Evolutionary conservation across 805 yeast genomes (phyloP).

Genomic region (Yamadazyma endophytica): DNA sequence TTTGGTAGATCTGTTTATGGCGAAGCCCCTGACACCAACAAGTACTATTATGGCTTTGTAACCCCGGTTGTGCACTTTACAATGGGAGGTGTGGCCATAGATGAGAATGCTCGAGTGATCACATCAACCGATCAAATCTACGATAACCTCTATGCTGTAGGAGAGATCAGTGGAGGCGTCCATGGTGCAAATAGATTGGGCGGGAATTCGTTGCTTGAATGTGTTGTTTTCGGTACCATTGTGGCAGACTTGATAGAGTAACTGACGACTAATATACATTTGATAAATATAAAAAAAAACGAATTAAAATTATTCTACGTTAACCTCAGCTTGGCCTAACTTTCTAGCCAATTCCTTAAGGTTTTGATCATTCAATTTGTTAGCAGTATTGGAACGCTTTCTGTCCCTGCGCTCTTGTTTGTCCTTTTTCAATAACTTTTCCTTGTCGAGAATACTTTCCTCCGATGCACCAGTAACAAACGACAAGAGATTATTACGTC

Average conservation of each 20-base stretch:
- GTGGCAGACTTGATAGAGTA: constrained; percentile 2
- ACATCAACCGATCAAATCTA: constrained; percentile 23
- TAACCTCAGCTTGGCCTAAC: constrained; percentile 3
- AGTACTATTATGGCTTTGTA: constrained; percentile 45
- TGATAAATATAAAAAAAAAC: constrained; percentile 1
- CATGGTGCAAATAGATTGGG: constrained; percentile 44
- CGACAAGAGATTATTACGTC: constrained; percentile 37
- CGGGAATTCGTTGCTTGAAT: constrained; percentile 41
- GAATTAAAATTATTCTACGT: background rate
- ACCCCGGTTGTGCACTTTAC: constrained; percentile 66
- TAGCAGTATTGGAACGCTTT: constrained; percentile 18
- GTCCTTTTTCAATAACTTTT: constrained; percentile 29
- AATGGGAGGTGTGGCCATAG: constrained; percentile 65
- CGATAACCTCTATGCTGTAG: constrained; percentile 42
- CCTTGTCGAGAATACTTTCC: constrained; percentile 16
- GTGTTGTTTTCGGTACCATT: constrained; percentile 31
- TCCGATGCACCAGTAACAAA: constrained; percentile 18
- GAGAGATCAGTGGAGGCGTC: constrained; percentile 44
- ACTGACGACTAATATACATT: background rate
- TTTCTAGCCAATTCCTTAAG: constrained; percentile 9
- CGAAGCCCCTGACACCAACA: constrained; percentile 13
- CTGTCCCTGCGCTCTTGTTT: constrained; percentile 39
- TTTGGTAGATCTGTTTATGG: constrained; percentile 19
- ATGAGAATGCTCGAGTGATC: constrained; percentile 42
- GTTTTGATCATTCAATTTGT: constrained; percentile 13